phyloP scores from a whole-genome alignment of 768 basidiomycete species.

The Tephrocybe rancida region DNA sequence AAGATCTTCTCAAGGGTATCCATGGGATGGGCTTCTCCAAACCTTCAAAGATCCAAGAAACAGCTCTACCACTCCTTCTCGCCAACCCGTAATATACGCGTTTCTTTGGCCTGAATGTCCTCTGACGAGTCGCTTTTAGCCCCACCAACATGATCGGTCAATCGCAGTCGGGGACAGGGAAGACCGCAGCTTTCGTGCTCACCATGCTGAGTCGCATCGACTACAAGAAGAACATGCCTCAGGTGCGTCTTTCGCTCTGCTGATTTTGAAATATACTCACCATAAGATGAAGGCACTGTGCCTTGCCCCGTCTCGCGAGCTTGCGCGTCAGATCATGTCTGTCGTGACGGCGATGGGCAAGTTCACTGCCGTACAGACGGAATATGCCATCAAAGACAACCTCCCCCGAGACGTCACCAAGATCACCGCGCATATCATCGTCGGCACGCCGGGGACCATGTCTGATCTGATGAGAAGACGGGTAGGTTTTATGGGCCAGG shows the following conservation, averaged over 20 bases:
- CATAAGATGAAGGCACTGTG: slow-evolving; percentile 85
- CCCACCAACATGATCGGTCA: slow-evolving; percentile 99
- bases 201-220: slow-evolving; percentile 97
- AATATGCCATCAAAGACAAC: slow-evolving; percentile 93
- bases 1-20: slow-evolving; percentile 90
- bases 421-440: slow-evolving; percentile 87
- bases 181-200: slow-evolving; percentile 97
- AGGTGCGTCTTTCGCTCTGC: slow-evolving; percentile 46
- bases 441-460: slow-evolving; percentile 97
- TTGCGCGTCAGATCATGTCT: slow-evolving; percentile 97
- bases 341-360: slow-evolving; percentile 95
- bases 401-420: slow-evolving; percentile 63
- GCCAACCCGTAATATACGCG: slow-evolving; percentile 67
- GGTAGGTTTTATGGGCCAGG: slow-evolving; percentile 24
- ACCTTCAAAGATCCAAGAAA: slow-evolving; percentile 98
- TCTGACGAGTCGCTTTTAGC: slow-evolving; percentile 41
- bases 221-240: slow-evolving; percentile 78
- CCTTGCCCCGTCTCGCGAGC: slow-evolving; percentile 95
- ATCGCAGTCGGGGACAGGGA: slow-evolving; percentile 98
- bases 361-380: slow-evolving; percentile 90
- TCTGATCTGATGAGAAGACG: slow-evolving; percentile 78
- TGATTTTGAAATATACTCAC: neutral
- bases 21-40: slow-evolving; percentile 96
- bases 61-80: slow-evolving; percentile 89
- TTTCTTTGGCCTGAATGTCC: neutral